These are phyloP conservation scores for Kuraishia floccosa DNA, from an alignment of 805 yeast species.

Conservation along the genomic window DNA sequence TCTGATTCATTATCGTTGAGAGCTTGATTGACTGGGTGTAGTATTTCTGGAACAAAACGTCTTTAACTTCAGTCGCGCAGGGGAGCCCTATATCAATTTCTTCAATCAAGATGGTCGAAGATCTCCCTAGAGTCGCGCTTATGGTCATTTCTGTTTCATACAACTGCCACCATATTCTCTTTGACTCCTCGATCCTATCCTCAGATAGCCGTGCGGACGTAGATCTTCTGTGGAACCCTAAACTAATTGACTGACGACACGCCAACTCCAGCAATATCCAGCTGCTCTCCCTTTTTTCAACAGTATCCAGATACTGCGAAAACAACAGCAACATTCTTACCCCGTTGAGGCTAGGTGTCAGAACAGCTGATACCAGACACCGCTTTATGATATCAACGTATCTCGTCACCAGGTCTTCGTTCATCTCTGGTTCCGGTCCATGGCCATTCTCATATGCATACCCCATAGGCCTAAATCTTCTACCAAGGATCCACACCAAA, in stretches of 20 bases:
- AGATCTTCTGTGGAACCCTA: constrained; percentile 32
- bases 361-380: constrained; percentile 27
- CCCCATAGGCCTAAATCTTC: too few species aligned
- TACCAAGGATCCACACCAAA: constrained; percentile 31
- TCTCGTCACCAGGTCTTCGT: constrained; percentile 16
- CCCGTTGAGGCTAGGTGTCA: constrained; percentile 33
- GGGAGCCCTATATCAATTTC: constrained; percentile 34
- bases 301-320: constrained; percentile 30
- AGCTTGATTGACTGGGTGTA: constrained; percentile 21
- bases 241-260: constrained; percentile 31
- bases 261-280: constrained; percentile 36
- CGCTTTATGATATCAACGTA: constrained; percentile 29
- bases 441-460: too few species aligned
- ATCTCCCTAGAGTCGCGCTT: constrained; percentile 33
- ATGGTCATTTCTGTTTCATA: constrained; percentile 27
- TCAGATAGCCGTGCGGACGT: constrained; percentile 20
- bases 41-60: constrained; percentile 18
- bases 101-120: constrained; percentile 29
- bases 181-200: constrained; percentile 25
- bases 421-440: too few species aligned
- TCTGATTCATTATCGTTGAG: constrained; percentile 24
- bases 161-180: constrained; percentile 31
- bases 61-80: constrained; percentile 13
- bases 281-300: constrained; percentile 34
- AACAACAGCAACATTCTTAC: constrained; percentile 28